Evolutionary conservation across 768 basidiomycete genomes (phyloP), one percentile per base, ranked within the genome.

Genomic region (Mycena alexandri): DNA sequence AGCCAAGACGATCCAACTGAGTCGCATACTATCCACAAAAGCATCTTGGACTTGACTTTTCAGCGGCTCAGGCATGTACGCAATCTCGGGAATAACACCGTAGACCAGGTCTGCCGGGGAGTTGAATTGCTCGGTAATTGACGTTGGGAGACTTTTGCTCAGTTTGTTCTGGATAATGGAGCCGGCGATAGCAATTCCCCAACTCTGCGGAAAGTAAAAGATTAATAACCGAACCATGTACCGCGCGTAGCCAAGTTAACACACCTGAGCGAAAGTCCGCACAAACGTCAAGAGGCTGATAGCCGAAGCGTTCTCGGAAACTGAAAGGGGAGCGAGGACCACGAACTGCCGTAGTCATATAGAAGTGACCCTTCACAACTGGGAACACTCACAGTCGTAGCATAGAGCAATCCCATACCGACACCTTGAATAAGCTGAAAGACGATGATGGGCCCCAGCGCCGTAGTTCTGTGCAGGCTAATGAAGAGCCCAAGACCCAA

Each of bases 401-500:
- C 54, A 46, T 71, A 74, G 21, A 71, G 52, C 10, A 73, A 43
- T 12, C 76, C 75, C 6, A 78, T 71, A 3, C 81, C 81, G 0
- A 71, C 17, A 1, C 78, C 80, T 16, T 68, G 47, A 16, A 82
- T 46, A 33, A 79, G 55, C 4, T 75, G 68, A 47, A 50, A 77
- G 19, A 76, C 75, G 14, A 80, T 53, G 0, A 67, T 51, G 5
- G 72, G 62, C 1, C 63, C 75, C 0, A 78, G 34, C 38, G 76
- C 44, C 3, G 78, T 76, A 17, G 76, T 68, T 0, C 68, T 72
- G 0, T 71, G 36, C 9, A 83, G 25, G 0, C 77, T 74, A 36
- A 75, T 74, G 34, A 84, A 71, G 4, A 83, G 63, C 10, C 82
- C 84, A 24, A 79, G 44, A 5, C 79, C 81, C 2, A 84, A 38